phyloP scores from a whole-genome alignment of 2,329 filamentous ascomycete species.

The Emergomyces orientalis region DNA sequence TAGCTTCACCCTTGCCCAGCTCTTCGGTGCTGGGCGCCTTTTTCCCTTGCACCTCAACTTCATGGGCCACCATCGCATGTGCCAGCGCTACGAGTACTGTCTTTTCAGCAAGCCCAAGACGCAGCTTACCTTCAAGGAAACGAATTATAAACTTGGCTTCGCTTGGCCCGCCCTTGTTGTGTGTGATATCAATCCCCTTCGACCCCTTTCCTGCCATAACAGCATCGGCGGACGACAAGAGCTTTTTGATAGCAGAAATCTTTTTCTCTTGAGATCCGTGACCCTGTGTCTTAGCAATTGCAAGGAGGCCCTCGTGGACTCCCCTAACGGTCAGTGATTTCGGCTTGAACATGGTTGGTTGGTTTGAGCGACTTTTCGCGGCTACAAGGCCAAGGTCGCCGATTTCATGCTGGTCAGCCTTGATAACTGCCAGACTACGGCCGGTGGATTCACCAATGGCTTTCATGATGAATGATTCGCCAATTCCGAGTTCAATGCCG shows the following conservation, averaged over 20 bases:
- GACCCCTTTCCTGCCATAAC: conserved; percentile 57
- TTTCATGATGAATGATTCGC: conserved; percentile 97
- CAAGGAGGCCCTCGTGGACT: conserved; percentile 79
- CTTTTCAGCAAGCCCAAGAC: conserved; percentile 83
- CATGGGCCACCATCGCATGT: conserved; percentile 79
- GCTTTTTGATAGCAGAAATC: conserved; percentile 89
- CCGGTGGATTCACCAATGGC: conserved; percentile 92
- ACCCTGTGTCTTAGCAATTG: conserved; percentile 76
- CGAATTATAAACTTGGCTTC: conserved; percentile 91
- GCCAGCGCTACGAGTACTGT: conserved; percentile 84
- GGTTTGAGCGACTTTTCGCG: conserved; percentile 87
- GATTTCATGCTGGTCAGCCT: conserved; percentile 91
- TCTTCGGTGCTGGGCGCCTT: conserved; percentile 64
- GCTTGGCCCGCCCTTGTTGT: conserved; percentile 87
- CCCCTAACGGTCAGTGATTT: conserved; percentile 78
- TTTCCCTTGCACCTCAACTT: conserved; percentile 58
- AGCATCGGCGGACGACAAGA: conserved; percentile 82
- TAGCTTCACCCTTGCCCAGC: conserved; percentile 71
- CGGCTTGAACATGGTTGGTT: conserved; percentile 97
- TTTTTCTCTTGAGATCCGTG: conserved; percentile 84
- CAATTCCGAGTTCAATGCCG: conserved; percentile 94
- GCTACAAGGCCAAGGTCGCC: conserved; percentile 91
- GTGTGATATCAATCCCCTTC: conserved; percentile 65
- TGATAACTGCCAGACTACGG: conserved; percentile 78
- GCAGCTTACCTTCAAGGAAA: conserved; percentile 87